A percentile compares a stretch with the other conserved stretches of the same genome.
Conservation (phyloP, 1,139 yeast genomes). For the Sugiyamaella xylanicola region DNA sequence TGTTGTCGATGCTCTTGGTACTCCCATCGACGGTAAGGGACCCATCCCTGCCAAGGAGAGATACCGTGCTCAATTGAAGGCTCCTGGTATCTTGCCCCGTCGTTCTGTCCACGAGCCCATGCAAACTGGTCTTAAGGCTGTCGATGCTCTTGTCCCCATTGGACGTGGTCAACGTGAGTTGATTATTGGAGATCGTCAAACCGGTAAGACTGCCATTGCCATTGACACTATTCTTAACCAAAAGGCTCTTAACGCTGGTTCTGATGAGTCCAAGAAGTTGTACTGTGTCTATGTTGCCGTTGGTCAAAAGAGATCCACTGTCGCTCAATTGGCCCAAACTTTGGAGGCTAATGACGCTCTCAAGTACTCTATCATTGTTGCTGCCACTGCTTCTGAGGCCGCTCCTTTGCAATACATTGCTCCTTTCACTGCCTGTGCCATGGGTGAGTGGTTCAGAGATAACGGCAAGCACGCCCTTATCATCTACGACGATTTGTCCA, state of each 20-base stretch:
- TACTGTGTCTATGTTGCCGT: slow-evolving; percentile 99
- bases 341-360: slow-evolving; percentile 98
- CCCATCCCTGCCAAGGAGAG: slow-evolving; percentile 86
- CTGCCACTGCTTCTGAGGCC: slow-evolving; percentile 99
- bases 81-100: slow-evolving; percentile 99
- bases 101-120: slow-evolving; percentile 98
- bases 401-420: slow-evolving; percentile 99
- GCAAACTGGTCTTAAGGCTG: slow-evolving; percentile 99
- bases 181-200: slow-evolving; percentile 99
- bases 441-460: slow-evolving; percentile 99
- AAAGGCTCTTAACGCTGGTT: slow-evolving; percentile 96
- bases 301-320: slow-evolving; percentile 99
- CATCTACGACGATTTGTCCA: slow-evolving; percentile 96
- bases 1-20: slow-evolving; percentile 99
- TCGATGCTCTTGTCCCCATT: slow-evolving; percentile 97
- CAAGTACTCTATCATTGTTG: slow-evolving; percentile 96
- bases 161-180: slow-evolving; percentile 99
- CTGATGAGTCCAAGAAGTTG: slow-evolving; percentile 94
- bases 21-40: slow-evolving; percentile 99
- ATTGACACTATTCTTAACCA: slow-evolving; percentile 97
- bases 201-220: slow-evolving; percentile 99
- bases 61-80: slow-evolving; percentile 98
- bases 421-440: slow-evolving; percentile 99
- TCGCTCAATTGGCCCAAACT: slow-evolving; percentile 98
- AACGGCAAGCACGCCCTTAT: slow-evolving; percentile 97